These are phyloP conservation scores for Penicillium taxi DNA, from an alignment of 495 filamentous ascomycete species.

Conservation along the genomic window DNA sequence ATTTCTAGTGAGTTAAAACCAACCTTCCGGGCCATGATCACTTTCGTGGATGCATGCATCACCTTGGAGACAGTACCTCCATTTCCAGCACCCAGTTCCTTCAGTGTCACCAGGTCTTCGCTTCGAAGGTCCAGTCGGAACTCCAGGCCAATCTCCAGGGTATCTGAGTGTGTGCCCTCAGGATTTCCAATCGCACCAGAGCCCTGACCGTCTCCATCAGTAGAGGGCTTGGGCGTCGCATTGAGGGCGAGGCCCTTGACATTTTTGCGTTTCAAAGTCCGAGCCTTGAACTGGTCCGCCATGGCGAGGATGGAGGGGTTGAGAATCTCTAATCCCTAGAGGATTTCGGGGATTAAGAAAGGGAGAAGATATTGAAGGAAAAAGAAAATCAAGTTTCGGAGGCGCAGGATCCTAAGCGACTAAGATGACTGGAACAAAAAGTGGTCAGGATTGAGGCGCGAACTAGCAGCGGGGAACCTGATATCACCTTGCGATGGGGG, in stretches of 20 bases:
- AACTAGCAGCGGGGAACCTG: slow-evolving; percentile 26
- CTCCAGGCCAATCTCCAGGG: slow-evolving; percentile 91
- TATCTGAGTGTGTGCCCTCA: slow-evolving; percentile 59
- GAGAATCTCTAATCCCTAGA: slow-evolving; percentile 6
- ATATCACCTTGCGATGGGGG: slow-evolving; percentile 26
- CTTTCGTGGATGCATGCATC: slow-evolving; percentile 86
- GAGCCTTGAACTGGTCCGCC: slow-evolving; percentile 77
- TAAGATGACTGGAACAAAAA: slow-evolving; percentile 4
- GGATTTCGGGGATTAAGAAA: no score
- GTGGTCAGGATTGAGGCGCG: slow-evolving; percentile 11
- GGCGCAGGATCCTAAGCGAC: no score
- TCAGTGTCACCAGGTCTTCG: slow-evolving; percentile 86
- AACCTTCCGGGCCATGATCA: slow-evolving; percentile 97
- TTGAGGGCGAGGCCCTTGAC: slow-evolving; percentile 87
- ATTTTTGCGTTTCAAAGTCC: slow-evolving; percentile 96
- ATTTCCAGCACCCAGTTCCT: slow-evolving; percentile 93
- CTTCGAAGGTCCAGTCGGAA: slow-evolving; percentile 87
- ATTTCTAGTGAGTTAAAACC: slow-evolving; percentile 8
- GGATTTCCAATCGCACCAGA: slow-evolving; percentile 52
- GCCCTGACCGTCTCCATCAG: slow-evolving; percentile 51
- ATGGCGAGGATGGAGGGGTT: slow-evolving; percentile 39
- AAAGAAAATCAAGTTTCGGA: slow-evolving; percentile 1
- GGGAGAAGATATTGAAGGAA: neutral
- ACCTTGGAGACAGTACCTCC: slow-evolving; percentile 98
- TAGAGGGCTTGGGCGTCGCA: slow-evolving; percentile 53